A percentile compares a stretch with the other conserved stretches of the same genome.
These are phyloP conservation scores for Fusarium buharicum DNA, from an alignment of 2,329 filamentous ascomycete genomes.

Conservation along the genomic window DNA sequence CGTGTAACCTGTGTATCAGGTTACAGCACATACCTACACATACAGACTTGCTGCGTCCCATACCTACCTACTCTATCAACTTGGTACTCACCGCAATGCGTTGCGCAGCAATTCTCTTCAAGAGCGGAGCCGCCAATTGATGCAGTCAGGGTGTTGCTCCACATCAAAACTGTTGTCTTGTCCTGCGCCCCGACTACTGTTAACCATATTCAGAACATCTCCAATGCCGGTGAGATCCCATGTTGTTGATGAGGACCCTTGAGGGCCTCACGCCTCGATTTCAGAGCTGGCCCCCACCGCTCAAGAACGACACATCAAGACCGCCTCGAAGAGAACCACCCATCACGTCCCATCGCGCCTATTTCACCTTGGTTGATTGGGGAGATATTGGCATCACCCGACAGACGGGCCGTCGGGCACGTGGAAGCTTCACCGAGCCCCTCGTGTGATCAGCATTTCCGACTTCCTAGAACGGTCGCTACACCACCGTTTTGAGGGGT, in stretches of 20 bases:
- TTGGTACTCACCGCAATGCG: slow-evolving; percentile 35
- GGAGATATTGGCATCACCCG: slow-evolving; percentile 30
- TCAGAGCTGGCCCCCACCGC: slow-evolving; percentile 1
- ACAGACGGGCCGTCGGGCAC: slow-evolving; percentile 39
- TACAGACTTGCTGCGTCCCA: slow-evolving; percentile 10
- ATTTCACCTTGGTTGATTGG: slow-evolving; percentile 25
- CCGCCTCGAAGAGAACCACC: slow-evolving; percentile 8
- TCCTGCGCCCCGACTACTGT: slow-evolving; percentile 16
- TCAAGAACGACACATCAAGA: slow-evolving; percentile 22
- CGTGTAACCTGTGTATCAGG: slow-evolving; percentile 26
- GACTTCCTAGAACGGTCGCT: slow-evolving; percentile 26
- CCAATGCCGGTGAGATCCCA: slow-evolving; percentile 15
- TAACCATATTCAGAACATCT: neutral
- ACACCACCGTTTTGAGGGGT: slow-evolving; percentile 25
- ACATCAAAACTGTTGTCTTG: slow-evolving; percentile 8
- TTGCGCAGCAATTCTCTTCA: slow-evolving; percentile 3
- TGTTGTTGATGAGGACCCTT: slow-evolving; percentile 18
- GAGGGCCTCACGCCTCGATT: slow-evolving; percentile 8
- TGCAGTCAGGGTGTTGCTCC: slow-evolving; percentile 21
- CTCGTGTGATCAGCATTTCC: slow-evolving; percentile 34
- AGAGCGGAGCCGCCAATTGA: slow-evolving; percentile 22
- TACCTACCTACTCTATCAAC: neutral
- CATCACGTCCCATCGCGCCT: slow-evolving; percentile 4
- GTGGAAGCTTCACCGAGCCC: slow-evolving; percentile 39
- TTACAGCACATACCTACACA: slow-evolving; percentile 29